These are phyloP conservation scores for Hydnomerulius pinastri DNA, from an alignment of 768 basidiomycete species.

Conservation along the genomic window DNA sequence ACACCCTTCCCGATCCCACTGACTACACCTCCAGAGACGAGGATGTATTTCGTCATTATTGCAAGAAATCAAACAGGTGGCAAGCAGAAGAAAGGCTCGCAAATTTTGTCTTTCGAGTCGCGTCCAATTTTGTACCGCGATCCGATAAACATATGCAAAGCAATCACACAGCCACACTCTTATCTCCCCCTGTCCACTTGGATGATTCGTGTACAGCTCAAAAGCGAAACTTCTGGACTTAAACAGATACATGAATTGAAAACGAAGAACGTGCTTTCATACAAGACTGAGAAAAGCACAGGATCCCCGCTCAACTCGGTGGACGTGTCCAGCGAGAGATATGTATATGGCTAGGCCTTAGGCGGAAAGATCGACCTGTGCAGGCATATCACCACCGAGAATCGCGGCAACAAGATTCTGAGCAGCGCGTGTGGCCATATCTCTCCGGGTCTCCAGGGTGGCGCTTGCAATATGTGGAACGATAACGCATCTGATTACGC, in stretches of 20 bases:
- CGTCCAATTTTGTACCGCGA: slow-evolving; percentile 10
- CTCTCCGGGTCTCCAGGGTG: slow-evolving; percentile 78
- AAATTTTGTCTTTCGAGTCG: slow-evolving; percentile 14
- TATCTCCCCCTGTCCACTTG: no score
- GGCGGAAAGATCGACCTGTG: slow-evolving; percentile 42
- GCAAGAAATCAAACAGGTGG: slow-evolving; percentile 7
- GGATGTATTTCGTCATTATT: slow-evolving; percentile 90
- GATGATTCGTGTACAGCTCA: no score
- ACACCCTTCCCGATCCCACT: slow-evolving; percentile 99
- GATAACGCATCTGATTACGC: slow-evolving; percentile 61
- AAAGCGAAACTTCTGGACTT: neutral
- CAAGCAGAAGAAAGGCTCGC: slow-evolving; percentile 10
- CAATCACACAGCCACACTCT: slow-evolving; percentile 8
- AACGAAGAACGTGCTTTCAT: neutral
- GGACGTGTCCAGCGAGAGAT: no score
- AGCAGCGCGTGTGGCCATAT: slow-evolving; percentile 78
- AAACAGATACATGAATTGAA: no score
- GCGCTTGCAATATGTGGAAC: slow-evolving; percentile 93
- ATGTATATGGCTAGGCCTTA: no score
- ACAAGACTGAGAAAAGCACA: no score
- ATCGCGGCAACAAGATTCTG: slow-evolving; percentile 51
- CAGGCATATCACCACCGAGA: slow-evolving; percentile 62
- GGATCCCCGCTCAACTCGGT: no score
- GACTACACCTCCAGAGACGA: slow-evolving; percentile 96
- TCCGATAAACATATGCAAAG: slow-evolving; percentile 6